Evolutionary conservation across 192 early-diverging fungal species (phyloP).

Genomic region (Pilaira anomala): DNA sequence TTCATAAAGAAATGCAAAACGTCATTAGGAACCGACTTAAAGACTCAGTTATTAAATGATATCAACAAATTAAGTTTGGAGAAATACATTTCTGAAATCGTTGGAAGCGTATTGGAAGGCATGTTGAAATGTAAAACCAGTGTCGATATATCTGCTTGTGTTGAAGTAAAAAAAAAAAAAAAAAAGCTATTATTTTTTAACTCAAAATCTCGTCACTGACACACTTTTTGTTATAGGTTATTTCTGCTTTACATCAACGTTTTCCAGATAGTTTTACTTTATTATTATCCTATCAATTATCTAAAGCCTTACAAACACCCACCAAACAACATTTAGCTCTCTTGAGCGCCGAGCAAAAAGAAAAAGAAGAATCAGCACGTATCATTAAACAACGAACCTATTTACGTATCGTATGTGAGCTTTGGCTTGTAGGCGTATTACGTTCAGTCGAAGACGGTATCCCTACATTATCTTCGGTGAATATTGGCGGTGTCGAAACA

Average conservation of each 20-base stretch:
- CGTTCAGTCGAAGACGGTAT: conserved; percentile 63
- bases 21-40: conserved; percentile 62
- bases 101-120: conserved; percentile 77
- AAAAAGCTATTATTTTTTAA: neutral
- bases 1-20: conserved; percentile 92
- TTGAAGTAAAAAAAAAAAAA: conserved; percentile 55
- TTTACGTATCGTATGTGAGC: conserved; percentile 73
- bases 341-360: conserved; percentile 72
- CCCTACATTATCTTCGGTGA: conserved; percentile 40
- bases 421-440: conserved; percentile 79
- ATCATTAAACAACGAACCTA: conserved; percentile 61
- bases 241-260: conserved; percentile 84
- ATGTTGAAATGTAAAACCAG: conserved; percentile 61
- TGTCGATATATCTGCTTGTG: conserved; percentile 74
- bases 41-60: conserved; percentile 72
- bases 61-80: conserved; percentile 86
- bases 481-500: conserved; percentile 37
- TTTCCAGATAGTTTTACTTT: conserved; percentile 79
- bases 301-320: conserved; percentile 65
- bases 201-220: neutral
- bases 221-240: conserved; percentile 39
- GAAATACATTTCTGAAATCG: conserved; percentile 95
- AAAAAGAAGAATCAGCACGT: conserved; percentile 79
- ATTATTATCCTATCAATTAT: conserved; percentile 59
- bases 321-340: conserved; percentile 54